Base-by-base conservation (phyloP, 2,329 filamentous ascomycete genomes). In the Aspergillus hiratsukae region DNA sequence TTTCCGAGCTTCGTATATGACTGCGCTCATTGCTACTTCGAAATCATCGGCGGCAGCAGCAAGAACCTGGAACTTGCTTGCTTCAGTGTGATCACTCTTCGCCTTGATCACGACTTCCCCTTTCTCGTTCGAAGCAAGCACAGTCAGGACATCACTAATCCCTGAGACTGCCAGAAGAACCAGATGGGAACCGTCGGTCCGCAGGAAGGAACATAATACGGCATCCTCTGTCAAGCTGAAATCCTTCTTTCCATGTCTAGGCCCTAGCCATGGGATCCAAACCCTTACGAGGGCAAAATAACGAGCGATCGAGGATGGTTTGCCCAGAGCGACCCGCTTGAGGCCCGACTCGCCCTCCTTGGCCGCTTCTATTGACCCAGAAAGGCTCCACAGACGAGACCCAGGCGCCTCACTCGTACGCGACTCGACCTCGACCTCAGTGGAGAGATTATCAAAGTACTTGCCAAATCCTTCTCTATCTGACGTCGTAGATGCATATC, bases 1-100 rank as follows among this genome's bases (percentile, higher is more conserved):
- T 58, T 83, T 85, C 31, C 92, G 83, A n/a, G 92, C 89, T 66
- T 96, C 87, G 63, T 96, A 96, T 81, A 96, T 89, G 7, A 88
- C 87, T 14, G 91, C 87, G 37, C 89, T 87, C 65, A 91, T 85
- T 1, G 90, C 88, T 54, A 84, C 80, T 59, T 95, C 90, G 61
- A 95, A 89, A 40, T 83, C 79, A 48, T 87, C 80, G 0, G 89
- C 88, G 1, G 88, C 83, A 3, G 90, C 86, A 14, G 88, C 86
- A 6, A 96, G 72, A 10, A 95, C 76, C 14, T 80, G 83, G 5
- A 85, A 83, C 5, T 77, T 77, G 3, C 84, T 81, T 9, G 80
- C 66, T 1, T 78, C 68, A 0, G 77, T 69, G 14, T 83, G 81
- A 63, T 97, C 93, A 64, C 89, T 96, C 21, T 84, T 77, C 63